Conservation (phyloP, 805 yeast species). For the Zygosaccharomyces pseudorouxii region DNA sequence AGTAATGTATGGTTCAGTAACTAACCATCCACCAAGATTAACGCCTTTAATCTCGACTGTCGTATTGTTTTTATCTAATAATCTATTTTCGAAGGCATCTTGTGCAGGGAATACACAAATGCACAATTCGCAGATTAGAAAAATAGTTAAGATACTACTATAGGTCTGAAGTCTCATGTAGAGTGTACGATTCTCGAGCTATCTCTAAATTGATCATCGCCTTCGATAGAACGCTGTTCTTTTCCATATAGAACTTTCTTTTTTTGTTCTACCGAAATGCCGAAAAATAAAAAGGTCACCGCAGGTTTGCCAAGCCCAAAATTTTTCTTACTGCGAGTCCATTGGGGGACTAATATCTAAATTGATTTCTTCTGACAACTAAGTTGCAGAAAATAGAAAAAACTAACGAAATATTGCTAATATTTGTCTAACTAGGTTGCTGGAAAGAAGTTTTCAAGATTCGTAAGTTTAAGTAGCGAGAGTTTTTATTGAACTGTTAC, state of each 20-base stretch:
- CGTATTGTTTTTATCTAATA: conserved; percentile 1
- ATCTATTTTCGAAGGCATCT: conserved; percentile 4
- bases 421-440: neutral
- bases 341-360: neutral
- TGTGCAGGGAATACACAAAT: neutral
- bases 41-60: conserved; percentile 38
- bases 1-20: conserved; percentile 65
- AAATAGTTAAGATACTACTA: neutral
- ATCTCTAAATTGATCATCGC: neutral
- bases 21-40: conserved; percentile 68
- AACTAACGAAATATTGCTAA: neutral
- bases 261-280: neutral
- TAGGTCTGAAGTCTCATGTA: neutral
- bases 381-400: neutral
- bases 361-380: neutral
- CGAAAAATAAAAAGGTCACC: neutral
- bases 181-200: neutral
- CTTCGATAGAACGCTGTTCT: too few species aligned
- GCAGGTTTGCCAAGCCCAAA: conserved; percentile 3
- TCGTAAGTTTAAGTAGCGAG: neutral
- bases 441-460: neutral
- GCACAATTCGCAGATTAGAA: neutral
- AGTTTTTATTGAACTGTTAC: neutral
- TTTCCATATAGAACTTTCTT: neutral
- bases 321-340: neutral